Conservation (phyloP, 1,284 basidiomycete genomes). For the Ustilago sp. region DNA sequence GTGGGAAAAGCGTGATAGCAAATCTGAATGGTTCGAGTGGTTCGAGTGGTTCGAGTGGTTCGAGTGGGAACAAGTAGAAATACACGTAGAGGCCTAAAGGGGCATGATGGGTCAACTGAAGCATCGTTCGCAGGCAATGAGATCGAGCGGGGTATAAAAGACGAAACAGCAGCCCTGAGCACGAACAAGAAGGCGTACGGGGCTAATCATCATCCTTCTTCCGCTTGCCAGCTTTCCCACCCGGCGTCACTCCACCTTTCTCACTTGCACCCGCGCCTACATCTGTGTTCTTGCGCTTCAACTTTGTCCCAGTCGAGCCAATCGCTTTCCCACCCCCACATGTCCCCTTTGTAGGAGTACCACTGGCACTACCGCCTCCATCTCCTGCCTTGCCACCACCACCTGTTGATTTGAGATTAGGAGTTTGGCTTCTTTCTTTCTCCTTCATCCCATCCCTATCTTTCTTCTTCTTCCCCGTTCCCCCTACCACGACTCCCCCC, state of each 20-base stretch:
- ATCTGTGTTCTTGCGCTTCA: slow-evolving; percentile 46
- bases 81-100: no score
- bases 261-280: background rate
- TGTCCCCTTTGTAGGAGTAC: slow-evolving; percentile 12
- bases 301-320: slow-evolving; percentile 24
- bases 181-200: no score
- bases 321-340: slow-evolving; percentile 10
- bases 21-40: no score
- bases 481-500: slow-evolving; percentile 1
- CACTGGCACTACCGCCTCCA: slow-evolving; percentile 12
- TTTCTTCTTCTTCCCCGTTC: slow-evolving; percentile 25
- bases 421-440: slow-evolving; percentile 31
- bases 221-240: slow-evolving; percentile 33
- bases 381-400: slow-evolving; percentile 17
- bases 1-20: no score
- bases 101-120: background rate
- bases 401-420: slow-evolving; percentile 11
- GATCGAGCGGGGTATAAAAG: background rate
- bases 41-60: no score
- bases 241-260: slow-evolving; percentile 6
- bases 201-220: slow-evolving; percentile 52
- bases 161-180: background rate
- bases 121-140: background rate
- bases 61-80: no score
- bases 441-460: slow-evolving; percentile 25